Evolutionary conservation across 495 filamentous ascomycete species (phyloP).

Genomic region (Aspergillus incahuasiensis): DNA sequence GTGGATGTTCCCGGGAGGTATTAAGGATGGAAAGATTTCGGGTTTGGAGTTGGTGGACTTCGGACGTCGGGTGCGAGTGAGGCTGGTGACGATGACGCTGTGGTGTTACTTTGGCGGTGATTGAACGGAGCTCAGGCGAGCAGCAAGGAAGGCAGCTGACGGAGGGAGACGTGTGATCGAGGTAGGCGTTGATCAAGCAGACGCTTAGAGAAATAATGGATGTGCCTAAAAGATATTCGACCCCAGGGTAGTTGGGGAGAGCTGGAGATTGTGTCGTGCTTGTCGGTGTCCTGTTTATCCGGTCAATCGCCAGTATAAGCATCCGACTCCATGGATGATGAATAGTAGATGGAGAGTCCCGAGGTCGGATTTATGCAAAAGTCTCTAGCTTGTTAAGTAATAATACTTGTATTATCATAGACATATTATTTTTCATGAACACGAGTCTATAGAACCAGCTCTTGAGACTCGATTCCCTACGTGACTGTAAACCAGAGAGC

Average conservation of each 20-base stretch:
- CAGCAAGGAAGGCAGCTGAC: constrained; percentile 13
- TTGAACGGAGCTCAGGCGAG: constrained; percentile 4
- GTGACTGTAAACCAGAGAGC: neutral
- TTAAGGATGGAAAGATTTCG: neutral
- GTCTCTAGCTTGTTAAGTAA: too few species aligned
- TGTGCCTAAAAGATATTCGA: neutral
- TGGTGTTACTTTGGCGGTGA: constrained; percentile 6
- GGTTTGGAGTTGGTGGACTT: neutral
- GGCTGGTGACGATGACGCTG: constrained; percentile 10
- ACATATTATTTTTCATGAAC: too few species aligned
- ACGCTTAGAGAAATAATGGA: neutral
- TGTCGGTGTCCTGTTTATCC: constrained; percentile 6
- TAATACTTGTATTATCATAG: neutral
- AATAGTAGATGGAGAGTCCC: too few species aligned
- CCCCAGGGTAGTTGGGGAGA: neutral
- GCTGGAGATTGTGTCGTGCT: neutral
- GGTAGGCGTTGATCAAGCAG: neutral
- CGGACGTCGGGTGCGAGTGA: neutral
- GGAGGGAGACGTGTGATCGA: constrained; percentile 4
- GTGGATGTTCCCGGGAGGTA: neutral
- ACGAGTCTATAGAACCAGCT: neutral
- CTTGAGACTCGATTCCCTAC: neutral
- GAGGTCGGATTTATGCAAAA: too few species aligned
- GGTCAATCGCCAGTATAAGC: neutral
- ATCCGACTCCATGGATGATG: neutral